These are phyloP conservation scores for Ogataea polymorpha DNA, from an alignment of 805 yeast genomes.

Conservation along the genomic window DNA sequence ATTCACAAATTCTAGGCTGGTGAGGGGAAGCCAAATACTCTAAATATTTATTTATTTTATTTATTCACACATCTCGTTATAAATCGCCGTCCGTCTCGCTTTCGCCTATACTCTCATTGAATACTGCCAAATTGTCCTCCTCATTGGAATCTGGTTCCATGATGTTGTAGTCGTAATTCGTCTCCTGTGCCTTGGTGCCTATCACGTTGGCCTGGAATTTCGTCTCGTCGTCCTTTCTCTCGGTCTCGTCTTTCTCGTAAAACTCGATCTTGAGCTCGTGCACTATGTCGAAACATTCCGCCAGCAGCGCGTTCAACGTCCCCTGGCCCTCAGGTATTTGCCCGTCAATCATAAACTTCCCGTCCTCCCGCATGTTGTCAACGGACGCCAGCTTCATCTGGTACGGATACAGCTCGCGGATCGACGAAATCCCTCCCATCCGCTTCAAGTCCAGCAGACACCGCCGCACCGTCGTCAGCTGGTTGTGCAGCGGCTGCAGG, in stretches of 20 bases:
- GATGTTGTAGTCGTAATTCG: conserved; percentile 34
- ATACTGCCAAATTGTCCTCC: conserved; percentile 30
- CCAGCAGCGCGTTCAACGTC: conserved; percentile 81
- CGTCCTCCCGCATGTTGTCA: conserved; percentile 84
- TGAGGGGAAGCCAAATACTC: conserved; percentile 2
- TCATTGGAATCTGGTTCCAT: conserved; percentile 30
- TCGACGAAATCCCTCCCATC: conserved; percentile 85
- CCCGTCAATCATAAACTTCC: conserved; percentile 83
- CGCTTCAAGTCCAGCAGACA: conserved; percentile 87
- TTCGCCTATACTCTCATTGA: conserved; percentile 31
- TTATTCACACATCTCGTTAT: conserved; percentile 5
- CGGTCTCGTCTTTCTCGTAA: conserved; percentile 53
- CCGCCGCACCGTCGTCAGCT: conserved; percentile 83
- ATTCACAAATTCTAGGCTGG: conserved; percentile 21
- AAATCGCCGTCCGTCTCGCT: conserved; percentile 23
- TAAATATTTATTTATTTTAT: not conserved
- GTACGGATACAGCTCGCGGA: conserved; percentile 91
- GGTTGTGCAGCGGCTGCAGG: conserved; percentile 89
- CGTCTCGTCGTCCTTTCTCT: conserved; percentile 29
- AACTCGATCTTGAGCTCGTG: conserved; percentile 88
- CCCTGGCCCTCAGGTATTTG: conserved; percentile 99
- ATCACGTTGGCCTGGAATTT: conserved; percentile 33
- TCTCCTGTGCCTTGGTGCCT: conserved; percentile 36
- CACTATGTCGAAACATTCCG: conserved; percentile 91
- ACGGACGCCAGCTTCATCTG: conserved; percentile 90